phyloP scores from a whole-genome alignment of 805 yeast genomes.

The Cyberlindnera misumaiensis region DNA sequence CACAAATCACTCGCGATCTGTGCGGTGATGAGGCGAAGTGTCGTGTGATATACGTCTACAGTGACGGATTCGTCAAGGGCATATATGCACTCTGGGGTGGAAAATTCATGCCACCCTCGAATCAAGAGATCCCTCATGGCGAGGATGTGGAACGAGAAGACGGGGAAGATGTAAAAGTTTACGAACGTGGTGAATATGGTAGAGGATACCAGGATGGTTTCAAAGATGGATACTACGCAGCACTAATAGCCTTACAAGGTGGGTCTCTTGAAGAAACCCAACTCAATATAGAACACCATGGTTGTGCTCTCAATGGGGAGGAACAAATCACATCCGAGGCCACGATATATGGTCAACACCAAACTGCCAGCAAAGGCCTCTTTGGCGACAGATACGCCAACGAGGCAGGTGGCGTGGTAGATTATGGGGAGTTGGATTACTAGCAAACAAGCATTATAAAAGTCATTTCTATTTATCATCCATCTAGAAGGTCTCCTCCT shows the following conservation, averaged over 20 bases:
- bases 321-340: no score
- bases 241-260: background rate
- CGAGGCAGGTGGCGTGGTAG: background rate
- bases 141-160: background rate
- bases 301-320: background rate
- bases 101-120: slow-evolving; percentile 25
- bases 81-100: slow-evolving; percentile 57
- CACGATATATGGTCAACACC: no score
- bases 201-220: slow-evolving; percentile 1
- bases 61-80: slow-evolving; percentile 43
- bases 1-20: slow-evolving; percentile 37
- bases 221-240: slow-evolving; percentile 1
- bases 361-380: background rate
- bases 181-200: background rate
- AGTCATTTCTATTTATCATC: background rate
- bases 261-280: background rate
- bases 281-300: background rate
- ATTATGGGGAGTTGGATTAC: slow-evolving; percentile 1
- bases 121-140: slow-evolving; percentile 5
- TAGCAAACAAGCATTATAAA: background rate
- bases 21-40: slow-evolving; percentile 39
- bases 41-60: slow-evolving; percentile 37
- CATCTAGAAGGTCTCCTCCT: slow-evolving; percentile 1
- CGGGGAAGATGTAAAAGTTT: background rate
- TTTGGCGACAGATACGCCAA: slow-evolving; percentile 1